Base-by-base conservation (phyloP, 1,284 basidiomycete genomes). In the Microbotryomycetes sp. region DNA sequence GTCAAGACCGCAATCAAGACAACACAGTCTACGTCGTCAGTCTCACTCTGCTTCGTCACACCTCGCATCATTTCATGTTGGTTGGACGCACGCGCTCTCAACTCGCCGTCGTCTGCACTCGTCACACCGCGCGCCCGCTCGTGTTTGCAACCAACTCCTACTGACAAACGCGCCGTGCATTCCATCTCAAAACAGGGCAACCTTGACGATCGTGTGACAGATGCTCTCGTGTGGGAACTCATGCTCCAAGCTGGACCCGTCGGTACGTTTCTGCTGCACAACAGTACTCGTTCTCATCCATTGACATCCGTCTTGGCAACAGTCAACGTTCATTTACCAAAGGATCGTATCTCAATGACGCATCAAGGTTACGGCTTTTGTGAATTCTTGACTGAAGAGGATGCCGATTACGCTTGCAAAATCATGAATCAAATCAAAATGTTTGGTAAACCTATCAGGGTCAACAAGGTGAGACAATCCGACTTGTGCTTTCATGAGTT, bases 361-460 rank as follows among this genome's bases (percentile, higher is more conserved):
- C 94, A 98, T 76, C 96, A 98, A 79, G 93, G 94, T 55, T 98
- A 97, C 77, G 94, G 93, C 53, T 98, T 98, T 79, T 97, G 94
- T 81, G 94, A 98, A 80, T 97, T 97, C 77, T 80, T 93, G 76
- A 92, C 92, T 46, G 93, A 97, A 78, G 89, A 92, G 75, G 96
- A 97, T 78, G 92, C 94, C 70, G 93, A 98, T 79, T 98, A 98
- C 76, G 94, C 92, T 64, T 96, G 92, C 82, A 96, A 96, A 81
- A 97, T 97, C 73, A 94, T 98, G 92, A 97, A 98, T 77, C 94
- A 97, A 80, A 97, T 98, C 76, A 98, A 98, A 78, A 79, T 98
- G 55, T 98, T 89, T 82, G 94, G 96, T 48, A 97, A 97, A 75
- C 94, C 94, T 32, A 96, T 98, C 65, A 83, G 94, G 69, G 93